Percentiles rank a stretch among this genome's conserved stretches.
phyloP scores from a whole-genome alignment of 2,329 filamentous ascomycete species.

The Fusarium nygamai region DNA sequence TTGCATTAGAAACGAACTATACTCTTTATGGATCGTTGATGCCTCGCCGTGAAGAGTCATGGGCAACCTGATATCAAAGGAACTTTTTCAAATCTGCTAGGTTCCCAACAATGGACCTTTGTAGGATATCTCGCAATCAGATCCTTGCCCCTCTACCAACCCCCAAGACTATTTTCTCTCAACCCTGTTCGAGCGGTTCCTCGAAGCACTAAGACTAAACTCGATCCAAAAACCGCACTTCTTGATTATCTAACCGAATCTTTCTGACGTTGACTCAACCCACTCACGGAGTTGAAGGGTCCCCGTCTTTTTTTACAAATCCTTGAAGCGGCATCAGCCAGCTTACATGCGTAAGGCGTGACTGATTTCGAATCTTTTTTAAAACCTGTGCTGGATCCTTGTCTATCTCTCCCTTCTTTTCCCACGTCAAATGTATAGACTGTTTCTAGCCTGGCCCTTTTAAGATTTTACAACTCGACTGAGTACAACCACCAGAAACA shows the following conservation, averaged over 20 bases:
- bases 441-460: background rate
- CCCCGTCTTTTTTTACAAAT: constrained; percentile 18
- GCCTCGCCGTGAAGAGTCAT: constrained; percentile 35
- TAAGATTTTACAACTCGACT: background rate
- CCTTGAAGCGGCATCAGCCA: constrained; percentile 12
- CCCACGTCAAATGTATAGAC: background rate
- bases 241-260: constrained; percentile 6
- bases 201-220: constrained; percentile 12
- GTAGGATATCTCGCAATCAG: constrained; percentile 4
- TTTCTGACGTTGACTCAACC: constrained; percentile 31
- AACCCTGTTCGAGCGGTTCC: constrained; percentile 10
- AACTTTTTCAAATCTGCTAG: constrained; percentile 28
- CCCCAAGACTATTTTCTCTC: background rate
- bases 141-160: background rate
- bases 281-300: constrained; percentile 10
- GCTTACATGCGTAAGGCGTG: constrained; percentile 29
- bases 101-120: background rate
- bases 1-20: constrained; percentile 20
- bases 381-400: constrained; percentile 16
- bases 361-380: constrained; percentile 8
- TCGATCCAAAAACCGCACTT: background rate
- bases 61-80: constrained; percentile 7
- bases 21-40: constrained; percentile 17
- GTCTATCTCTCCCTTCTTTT: background rate
- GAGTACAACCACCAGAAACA: background rate